A percentile compares a stretch with the other conserved stretches of the same genome.
These are phyloP conservation scores for Aspergillus melleus DNA, from an alignment of 2,329 filamentous ascomycete genomes.

Conservation along the genomic window DNA sequence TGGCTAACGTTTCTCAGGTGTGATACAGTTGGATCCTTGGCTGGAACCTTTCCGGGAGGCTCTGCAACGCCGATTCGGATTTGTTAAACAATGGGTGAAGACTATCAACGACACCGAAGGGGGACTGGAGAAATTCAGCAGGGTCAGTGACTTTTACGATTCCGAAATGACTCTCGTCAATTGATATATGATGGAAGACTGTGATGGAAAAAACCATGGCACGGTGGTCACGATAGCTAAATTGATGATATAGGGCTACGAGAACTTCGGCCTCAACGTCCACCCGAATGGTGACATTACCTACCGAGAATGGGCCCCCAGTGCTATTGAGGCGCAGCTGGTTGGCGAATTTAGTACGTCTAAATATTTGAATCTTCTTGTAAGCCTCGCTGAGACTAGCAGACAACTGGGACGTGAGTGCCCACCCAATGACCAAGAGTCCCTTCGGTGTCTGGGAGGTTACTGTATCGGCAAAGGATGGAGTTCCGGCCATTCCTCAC, in stretches of 20 bases:
- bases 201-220: background rate
- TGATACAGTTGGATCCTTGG: conserved; percentile 84
- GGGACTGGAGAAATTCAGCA: conserved; percentile 87
- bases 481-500: conserved; percentile 78
- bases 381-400: conserved; percentile 27
- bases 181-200: background rate
- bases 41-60: conserved; percentile 79
- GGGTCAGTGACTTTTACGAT: conserved; percentile 51
- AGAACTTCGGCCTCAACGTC: conserved; percentile 83
- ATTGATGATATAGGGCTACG: conserved; percentile 64
- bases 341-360: conserved; percentile 89
- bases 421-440: conserved; percentile 85
- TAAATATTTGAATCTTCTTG: conserved; percentile 3
- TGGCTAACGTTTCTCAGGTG: conserved; percentile 58
- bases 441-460: conserved; percentile 86
- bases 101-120: conserved; percentile 81
- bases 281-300: conserved; percentile 77
- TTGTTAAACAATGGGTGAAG: conserved; percentile 83
- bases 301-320: conserved; percentile 96
- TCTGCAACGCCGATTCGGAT: conserved; percentile 73
- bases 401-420: conserved; percentile 84
- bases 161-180: background rate
- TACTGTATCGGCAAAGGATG: conserved; percentile 69
- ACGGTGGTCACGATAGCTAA: background rate
- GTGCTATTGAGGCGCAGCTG: conserved; percentile 78